These are phyloP conservation scores for Platanthera zijinensis DNA, from an alignment of 106 monocot species.

Conservation along the genomic window DNA sequence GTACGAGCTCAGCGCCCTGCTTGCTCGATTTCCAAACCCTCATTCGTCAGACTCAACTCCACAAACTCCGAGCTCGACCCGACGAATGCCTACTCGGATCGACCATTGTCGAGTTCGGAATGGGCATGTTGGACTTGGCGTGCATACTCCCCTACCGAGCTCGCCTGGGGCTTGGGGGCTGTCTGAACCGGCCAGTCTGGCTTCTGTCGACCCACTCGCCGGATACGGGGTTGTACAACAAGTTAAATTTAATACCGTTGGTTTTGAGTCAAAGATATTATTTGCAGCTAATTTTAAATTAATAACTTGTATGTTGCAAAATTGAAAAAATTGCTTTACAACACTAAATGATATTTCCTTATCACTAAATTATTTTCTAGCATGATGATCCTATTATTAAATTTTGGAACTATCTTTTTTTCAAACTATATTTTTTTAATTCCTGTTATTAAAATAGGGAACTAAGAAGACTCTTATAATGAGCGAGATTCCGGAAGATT, in stretches of 20 bases:
- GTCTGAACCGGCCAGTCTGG: too few relatives aligned
- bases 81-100: too few relatives aligned
- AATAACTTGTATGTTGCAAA: background rate
- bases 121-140: too few relatives aligned
- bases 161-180: too few relatives aligned
- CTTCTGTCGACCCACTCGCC: too few relatives aligned
- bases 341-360: background rate
- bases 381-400: background rate
- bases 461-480: constrained; percentile 77
- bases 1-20: too few relatives aligned
- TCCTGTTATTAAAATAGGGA: constrained; percentile 29
- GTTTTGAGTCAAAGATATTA: background rate
- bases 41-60: too few relatives aligned
- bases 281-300: background rate
- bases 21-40: too few relatives aligned
- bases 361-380: background rate
- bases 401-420: background rate
- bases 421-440: background rate
- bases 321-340: background rate
- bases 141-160: too few relatives aligned
- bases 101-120: too few relatives aligned
- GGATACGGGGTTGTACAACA: too few relatives aligned
- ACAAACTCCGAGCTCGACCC: too few relatives aligned
- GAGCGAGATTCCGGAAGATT: constrained; percentile 90
- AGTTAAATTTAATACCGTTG: background rate